These are phyloP conservation scores for Arthroderma sp. DNA, from an alignment of 2,329 filamentous ascomycete genomes.

Conservation along the genomic window DNA sequence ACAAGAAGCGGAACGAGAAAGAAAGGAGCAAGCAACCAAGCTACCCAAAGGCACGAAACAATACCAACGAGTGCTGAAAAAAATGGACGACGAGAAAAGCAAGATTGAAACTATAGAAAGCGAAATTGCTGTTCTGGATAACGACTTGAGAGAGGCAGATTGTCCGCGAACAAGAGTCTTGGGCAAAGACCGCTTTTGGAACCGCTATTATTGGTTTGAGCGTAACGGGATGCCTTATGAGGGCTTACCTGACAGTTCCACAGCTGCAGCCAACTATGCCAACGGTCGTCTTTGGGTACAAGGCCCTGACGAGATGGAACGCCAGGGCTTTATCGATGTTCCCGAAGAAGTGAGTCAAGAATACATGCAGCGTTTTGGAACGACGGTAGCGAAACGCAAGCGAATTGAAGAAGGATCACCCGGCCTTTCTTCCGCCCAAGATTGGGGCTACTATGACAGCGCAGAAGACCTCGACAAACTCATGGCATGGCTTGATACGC, in stretches of 20 bases:
- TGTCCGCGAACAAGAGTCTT: slow-evolving; percentile 80
- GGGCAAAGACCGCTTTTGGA: slow-evolving; percentile 94
- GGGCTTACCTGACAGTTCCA: slow-evolving; percentile 78
- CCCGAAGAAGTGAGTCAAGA: slow-evolving; percentile 57
- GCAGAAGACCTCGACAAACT: slow-evolving; percentile 65
- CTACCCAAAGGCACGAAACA: slow-evolving; percentile 73
- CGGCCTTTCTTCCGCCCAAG: slow-evolving; percentile 47
- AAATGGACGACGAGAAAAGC: slow-evolving; percentile 77
- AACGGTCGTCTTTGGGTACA: slow-evolving; percentile 96
- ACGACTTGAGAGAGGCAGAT: slow-evolving; percentile 85
- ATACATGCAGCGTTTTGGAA: slow-evolving; percentile 64
- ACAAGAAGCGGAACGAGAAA: slow-evolving; percentile 57
- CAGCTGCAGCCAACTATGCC: slow-evolving; percentile 73
- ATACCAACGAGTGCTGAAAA: slow-evolving; percentile 74
- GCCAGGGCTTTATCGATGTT: slow-evolving; percentile 74
- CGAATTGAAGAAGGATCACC: slow-evolving; percentile 69
- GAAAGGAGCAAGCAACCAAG: slow-evolving; percentile 53
- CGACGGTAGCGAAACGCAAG: slow-evolving; percentile 78
- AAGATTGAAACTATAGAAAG: slow-evolving; percentile 70
- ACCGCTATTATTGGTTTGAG: slow-evolving; percentile 98
- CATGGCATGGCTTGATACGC: slow-evolving; percentile 76
- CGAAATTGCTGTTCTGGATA: slow-evolving; percentile 73
- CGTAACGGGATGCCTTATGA: slow-evolving; percentile 95
- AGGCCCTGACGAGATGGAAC: slow-evolving; percentile 79
- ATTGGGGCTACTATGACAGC: slow-evolving; percentile 89